Evolutionary conservation across 495 filamentous ascomycete genomes (phyloP).

Genomic region (Aspergillus wentii): DNA sequence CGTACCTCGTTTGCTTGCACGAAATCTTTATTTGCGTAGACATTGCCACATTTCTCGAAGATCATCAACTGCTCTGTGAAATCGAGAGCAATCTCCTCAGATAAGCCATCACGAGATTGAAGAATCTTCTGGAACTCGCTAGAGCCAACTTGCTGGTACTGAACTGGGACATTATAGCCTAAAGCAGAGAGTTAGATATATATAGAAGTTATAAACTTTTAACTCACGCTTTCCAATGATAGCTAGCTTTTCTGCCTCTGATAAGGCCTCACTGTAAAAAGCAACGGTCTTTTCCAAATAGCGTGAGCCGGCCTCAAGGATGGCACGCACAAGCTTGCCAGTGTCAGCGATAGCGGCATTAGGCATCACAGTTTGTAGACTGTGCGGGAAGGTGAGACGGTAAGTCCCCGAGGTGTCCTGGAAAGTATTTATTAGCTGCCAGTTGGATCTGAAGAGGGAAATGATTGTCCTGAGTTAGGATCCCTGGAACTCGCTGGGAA

Average conservation of each 20-base stretch:
- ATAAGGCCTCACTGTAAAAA: constrained; percentile 7
- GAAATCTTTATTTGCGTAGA: constrained; percentile 8
- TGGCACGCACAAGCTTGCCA: constrained; percentile 5
- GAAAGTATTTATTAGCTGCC: not conserved
- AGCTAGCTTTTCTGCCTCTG: constrained; percentile 11
- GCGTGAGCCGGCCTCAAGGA: constrained; percentile 7
- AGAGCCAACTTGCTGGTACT: constrained; percentile 2
- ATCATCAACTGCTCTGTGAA: constrained; percentile 15
- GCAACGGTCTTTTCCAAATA: constrained; percentile 13
- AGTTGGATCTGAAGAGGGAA: constrained; percentile 2
- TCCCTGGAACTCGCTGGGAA: no score
- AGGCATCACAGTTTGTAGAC: constrained; percentile 8
- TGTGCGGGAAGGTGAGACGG: constrained; percentile 9
- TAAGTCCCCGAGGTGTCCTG: constrained; percentile 7
- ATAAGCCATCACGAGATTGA: constrained; percentile 6
- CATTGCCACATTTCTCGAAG: constrained; percentile 11
- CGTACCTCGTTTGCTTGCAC: constrained; percentile 12
- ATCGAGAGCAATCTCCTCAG: constrained; percentile 9
- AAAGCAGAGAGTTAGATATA: not conserved
- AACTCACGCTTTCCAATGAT: not conserved
- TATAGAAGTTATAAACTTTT: no score
- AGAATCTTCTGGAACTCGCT: constrained; percentile 10
- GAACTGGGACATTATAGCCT: constrained; percentile 9
- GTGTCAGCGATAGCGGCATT: constrained; percentile 12
- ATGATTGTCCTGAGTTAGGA: no score